Evolutionary conservation across 2,329 filamentous ascomycete species (phyloP), one percentile per base, ranked within the genome.

Genomic region (Neonectria punicea): DNA sequence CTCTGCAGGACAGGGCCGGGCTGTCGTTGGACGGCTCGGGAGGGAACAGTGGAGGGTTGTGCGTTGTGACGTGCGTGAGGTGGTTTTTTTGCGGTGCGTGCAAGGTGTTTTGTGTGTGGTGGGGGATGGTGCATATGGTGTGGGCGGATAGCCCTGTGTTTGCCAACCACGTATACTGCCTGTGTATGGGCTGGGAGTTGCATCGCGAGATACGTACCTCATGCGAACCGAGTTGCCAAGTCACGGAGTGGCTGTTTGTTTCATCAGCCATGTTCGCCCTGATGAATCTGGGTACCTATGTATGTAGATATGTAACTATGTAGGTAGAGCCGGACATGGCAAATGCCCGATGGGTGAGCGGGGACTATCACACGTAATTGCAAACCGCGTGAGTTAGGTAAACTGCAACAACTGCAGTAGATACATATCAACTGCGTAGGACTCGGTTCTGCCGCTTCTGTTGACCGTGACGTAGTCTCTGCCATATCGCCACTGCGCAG

Each of bases 61-160:
- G 58, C 43, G 58, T 53, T 53, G 51, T 53, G 51, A 53, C 32
- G 51, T 53, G 51, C 36, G 32, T 53, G 32, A 18, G n/a, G 30
- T 28, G 51, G 11, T 60, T 25, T 36, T 10, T 43, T 39, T 25
- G 1, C 25, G 16, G n/a, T 41, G 39, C n/a, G 39, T 18, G n/a
- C 16, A 41, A n/a, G 14, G n/a, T 8, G 39, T 41, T n/a, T 41
- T 41, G 39, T 20, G 55, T 53, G 58, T 47, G 49, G 50, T 16
- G 50, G 39, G 39, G 50, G 46, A 43, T 43, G 39, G 36, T 60
- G 58, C 39, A 47, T 44, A 41, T 44, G 50, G 50, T 28, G 58
- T 54, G 50, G 41, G 41, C 41, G 58, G 51, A 51, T 47, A 25
- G 41, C 50, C 58, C 58, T 60, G 58, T 60, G 58, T 53, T 53